Evolutionary conservation across 257 asterid species (phyloP).

Genomic region (Solanum chmielewskii): DNA sequence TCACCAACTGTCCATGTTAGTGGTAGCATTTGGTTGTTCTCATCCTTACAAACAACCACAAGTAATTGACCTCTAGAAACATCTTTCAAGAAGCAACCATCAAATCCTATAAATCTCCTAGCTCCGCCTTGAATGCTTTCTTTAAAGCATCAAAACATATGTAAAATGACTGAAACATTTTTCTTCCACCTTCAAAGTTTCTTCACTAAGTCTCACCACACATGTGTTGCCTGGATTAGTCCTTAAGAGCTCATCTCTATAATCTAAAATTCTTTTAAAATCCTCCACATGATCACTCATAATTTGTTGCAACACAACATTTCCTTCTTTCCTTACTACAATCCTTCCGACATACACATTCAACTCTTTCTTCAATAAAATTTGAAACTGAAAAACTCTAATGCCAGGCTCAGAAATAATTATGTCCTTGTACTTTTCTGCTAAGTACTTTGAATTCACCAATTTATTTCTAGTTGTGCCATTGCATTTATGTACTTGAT

Average conservation of each 20-base stretch:
- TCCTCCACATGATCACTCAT: background rate
- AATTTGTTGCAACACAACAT: background rate
- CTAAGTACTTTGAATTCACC: background rate
- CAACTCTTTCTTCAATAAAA: background rate
- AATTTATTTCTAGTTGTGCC: background rate
- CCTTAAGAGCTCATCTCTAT: background rate
- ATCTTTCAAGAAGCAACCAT: background rate
- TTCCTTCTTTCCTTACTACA: background rate
- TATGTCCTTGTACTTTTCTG: background rate
- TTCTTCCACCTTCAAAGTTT: too few relatives aligned
- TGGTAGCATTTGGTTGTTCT: background rate
- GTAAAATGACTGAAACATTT: too few relatives aligned
- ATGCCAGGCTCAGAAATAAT: background rate
- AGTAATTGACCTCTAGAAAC: background rate
- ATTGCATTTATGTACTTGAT: background rate
- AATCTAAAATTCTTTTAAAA: background rate
- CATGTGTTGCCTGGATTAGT: background rate
- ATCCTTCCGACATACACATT: background rate
- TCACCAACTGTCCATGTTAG: background rate
- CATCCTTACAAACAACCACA: background rate
- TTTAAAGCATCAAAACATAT: too few relatives aligned
- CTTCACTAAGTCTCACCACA: background rate
- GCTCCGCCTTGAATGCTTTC: too few relatives aligned
- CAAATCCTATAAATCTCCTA: too few relatives aligned
- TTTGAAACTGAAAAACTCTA: background rate